Base-by-base conservation (phyloP, 495 filamentous ascomycete species). In the Bacidia rubella region DNA sequence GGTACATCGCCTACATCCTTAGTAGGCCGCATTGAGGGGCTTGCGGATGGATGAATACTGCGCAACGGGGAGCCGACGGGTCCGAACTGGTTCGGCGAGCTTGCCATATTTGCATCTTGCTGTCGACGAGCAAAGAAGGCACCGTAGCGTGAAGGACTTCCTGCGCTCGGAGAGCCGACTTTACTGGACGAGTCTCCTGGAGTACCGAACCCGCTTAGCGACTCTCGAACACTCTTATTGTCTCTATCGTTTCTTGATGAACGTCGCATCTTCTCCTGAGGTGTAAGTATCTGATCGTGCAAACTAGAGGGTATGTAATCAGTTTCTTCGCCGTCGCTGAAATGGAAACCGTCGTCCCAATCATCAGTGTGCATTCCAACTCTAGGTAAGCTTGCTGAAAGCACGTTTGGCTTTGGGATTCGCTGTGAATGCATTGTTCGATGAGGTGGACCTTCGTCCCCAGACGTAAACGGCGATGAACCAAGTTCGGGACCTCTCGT, bases 61-160 rank as follows among this genome's bases (percentile, higher is more conserved):
- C 92, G 87, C 9, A 98, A 76, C 22, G 92, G 92, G 38, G 93
- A 97, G 21, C 93, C 92, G 47, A 97, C 83, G 57, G 95, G 88
- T 27, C 87, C 84, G 61, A 94, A 83, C 1, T 77, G 80, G 11
- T 81, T 80, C 1, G 51, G 38, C 23, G 52, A 49, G 25, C 29
- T 29, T 25, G 64, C 63, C 29, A 55, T 57, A 27, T 19, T 51
- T 40, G 74, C 72, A 55, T 85, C 79, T 39, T 92, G 83, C 61
- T 76, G 79, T 60, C 84, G 75, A 19, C 82, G 71, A 54, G 83
- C 81, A 68, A 95, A 95, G 7, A 95, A 65, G 3, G 87, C 79
- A 3, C 86, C 83, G 74, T 88, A 98, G 15, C 90, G 81, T 51
- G 87, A 92, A 54, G 87, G 92, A 7, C 47, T 38, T 35, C 85